Evolutionary conservation across 2,329 filamentous ascomycete genomes (phyloP).

Genomic region (Pseudocercospora pini-densiflorae): DNA sequence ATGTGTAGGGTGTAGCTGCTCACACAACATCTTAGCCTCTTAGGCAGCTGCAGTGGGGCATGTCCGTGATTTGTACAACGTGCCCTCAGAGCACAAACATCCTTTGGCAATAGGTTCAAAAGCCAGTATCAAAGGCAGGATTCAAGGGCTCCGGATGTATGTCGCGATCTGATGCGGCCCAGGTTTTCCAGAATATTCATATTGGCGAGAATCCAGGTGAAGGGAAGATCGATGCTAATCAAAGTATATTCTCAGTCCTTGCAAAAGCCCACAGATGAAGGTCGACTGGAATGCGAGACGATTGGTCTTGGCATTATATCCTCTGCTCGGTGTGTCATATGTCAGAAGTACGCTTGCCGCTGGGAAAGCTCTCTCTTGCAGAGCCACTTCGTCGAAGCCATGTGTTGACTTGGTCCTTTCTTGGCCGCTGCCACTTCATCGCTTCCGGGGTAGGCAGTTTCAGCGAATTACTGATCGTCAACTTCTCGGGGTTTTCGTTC

Average conservation of each 20-base stretch:
- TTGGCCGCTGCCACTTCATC: neutral
- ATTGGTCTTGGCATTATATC: neutral
- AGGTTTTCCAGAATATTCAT: neutral
- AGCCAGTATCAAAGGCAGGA: neutral
- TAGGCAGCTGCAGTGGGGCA: neutral
- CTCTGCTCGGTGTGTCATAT: neutral
- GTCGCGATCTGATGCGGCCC: no score
- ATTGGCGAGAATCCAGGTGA: neutral
- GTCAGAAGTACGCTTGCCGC: neutral
- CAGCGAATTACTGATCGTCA: neutral
- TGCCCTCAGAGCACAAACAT: neutral
- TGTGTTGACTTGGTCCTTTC: conserved; percentile 8
- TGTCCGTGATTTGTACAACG: neutral
- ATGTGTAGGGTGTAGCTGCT: neutral
- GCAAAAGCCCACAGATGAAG: neutral
- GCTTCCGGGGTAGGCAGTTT: conserved; percentile 6
- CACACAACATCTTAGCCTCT: neutral
- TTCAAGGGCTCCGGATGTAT: neutral
- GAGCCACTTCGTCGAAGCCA: conserved; percentile 11
- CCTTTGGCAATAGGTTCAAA: neutral
- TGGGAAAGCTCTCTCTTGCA: conserved; percentile 7
- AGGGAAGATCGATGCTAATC: no score
- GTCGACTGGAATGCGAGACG: neutral
- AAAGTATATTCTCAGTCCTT: no score
- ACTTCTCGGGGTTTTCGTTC: neutral